Conservation (phyloP, 2,329 filamentous ascomycete genomes). For the Cryphonectria japonica region DNA sequence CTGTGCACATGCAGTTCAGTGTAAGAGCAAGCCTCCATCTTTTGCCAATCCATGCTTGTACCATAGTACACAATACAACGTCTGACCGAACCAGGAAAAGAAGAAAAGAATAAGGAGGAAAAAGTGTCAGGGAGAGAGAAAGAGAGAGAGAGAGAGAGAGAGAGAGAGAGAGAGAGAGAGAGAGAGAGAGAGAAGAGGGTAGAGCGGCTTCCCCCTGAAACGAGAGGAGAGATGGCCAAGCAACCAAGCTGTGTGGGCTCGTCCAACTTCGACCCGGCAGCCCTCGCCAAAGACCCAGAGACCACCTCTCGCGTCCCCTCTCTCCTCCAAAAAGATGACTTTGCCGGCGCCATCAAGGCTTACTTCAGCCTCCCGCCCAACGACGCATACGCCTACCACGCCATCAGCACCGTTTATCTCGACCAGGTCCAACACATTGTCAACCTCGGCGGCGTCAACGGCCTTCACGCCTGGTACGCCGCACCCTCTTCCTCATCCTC, state of each 20-base stretch:
- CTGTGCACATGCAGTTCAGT: no score
- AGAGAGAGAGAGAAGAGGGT: no score
- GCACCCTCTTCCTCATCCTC: not conserved
- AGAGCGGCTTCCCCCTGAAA: no score
- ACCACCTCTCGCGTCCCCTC: constrained; percentile 44
- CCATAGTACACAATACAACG: no score
- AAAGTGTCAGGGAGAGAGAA: no score
- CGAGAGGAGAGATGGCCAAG: constrained; percentile 15
- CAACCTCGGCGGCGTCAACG: constrained; percentile 47
- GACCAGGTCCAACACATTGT: constrained; percentile 53
- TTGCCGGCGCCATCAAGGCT: constrained; percentile 48
- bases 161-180: no score
- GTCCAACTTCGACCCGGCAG: constrained; percentile 47
- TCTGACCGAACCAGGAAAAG: no score
- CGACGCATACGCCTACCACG: constrained; percentile 56
- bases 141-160: no score
- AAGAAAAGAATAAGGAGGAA: no score
- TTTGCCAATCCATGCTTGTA: no score
- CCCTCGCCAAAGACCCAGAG: constrained; percentile 44
- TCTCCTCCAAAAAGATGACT: constrained; percentile 45
- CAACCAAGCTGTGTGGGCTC: constrained; percentile 49
- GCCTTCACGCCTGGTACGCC: constrained; percentile 54
- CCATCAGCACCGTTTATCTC: constrained; percentile 53
- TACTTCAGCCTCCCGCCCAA: constrained; percentile 49
- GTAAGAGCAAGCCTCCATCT: no score